Evolutionary conservation across 352 stramenopile genomes (phyloP), one percentile per base, ranked within the genome.

Genomic region (Aphanomyces stellatus): DNA sequence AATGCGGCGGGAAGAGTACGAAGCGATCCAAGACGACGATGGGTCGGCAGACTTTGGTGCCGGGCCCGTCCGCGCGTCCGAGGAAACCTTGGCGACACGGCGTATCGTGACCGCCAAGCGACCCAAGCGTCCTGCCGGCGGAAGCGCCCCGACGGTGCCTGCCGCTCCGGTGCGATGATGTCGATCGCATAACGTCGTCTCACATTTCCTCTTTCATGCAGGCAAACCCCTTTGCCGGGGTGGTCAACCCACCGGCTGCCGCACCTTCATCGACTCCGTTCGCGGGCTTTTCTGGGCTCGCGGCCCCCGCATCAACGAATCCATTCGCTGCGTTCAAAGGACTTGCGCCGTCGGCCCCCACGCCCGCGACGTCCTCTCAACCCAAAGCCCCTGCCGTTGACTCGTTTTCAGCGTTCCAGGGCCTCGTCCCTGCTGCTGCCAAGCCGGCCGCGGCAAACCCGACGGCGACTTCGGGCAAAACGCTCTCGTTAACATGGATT

Each of bases 1-100:
- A 74, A 87, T 92, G 77, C 82, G 86, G 69, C 84, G 85, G 34
- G 86, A 95, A 69, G 84, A 95, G 37, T 93, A 88, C 74, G 86
- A 93, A 56, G 80, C 80, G 8, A 49, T 35, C 1, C 70, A 71
- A 11, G 76, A 87, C 43, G 74, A 72, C n/a, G 68, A 69, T 40
- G 73, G 82, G 60, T 78, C 78, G 7, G 82, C 77, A 53, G 79
- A 84, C 40, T 81, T 75, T 33, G 37, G 55, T 37, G n/a, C n/a
- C n/a, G 81, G 86, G 40, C 91, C 93, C 71, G 69, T 83, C 51
- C 81, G 85, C 37, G 86, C 85, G n/a, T 79, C 77, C 22, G 79
- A 93, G 0, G 76, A 81, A 10, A 73, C 74, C 8, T 88, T 94
- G 49, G 72, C 76, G 53, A 78, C 85, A 69, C 86, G 86, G 69